Evolutionary conservation across 352 stramenopile genomes (phyloP), one percentile per base, ranked within the genome.

Genomic region (Lagenidium giganteum): DNA sequence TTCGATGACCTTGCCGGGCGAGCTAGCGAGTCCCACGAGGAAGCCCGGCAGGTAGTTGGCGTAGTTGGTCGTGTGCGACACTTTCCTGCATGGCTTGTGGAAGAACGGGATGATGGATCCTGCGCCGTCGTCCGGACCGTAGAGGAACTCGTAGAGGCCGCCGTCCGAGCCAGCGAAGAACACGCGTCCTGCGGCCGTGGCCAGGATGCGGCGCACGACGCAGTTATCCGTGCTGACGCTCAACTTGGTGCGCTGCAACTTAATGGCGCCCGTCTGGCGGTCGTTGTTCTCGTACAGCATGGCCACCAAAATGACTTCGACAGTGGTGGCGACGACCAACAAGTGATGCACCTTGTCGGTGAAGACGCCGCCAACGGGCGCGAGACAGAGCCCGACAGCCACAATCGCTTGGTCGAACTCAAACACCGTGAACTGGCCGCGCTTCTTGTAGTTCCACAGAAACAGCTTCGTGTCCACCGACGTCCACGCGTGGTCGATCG

Each of bases 101-200:
- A 70, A 64, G 23, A 67, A 58, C 29, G 58, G 58, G 43, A 62
- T 62, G 31, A 62, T 57, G 17, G 57, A 22, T 16, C 46, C 56
- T 22, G 54, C 33, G 28, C 57, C 54, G 8, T 57, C 32, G 6
- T 47, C 53, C 13, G 66, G 54, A 4, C 71, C 67, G 28, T 93
- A 93, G n/a, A 87, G 24, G 18, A 93, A 78, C 68, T 97, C 95
- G 57, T 98, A 97, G 7, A 98, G 45, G 38, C 76, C 80, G 35
- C 93, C 93, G 62, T 98, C 95, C 35, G 86, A 95, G 17, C 95
- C 95, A 16, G 87, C 93, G 54, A 98, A 89, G 58, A 98, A 98
- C 49, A 98, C 87, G 24, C 95, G 70, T 5, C 95, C 95, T 21
- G n/a, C 58, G n/a, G 67, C 56, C 18, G 85, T 95, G 0, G 81